These are phyloP conservation scores for Umbelopsis sp. DNA, from an alignment of 192 early-diverging fungal genomes.

Conservation along the genomic window DNA sequence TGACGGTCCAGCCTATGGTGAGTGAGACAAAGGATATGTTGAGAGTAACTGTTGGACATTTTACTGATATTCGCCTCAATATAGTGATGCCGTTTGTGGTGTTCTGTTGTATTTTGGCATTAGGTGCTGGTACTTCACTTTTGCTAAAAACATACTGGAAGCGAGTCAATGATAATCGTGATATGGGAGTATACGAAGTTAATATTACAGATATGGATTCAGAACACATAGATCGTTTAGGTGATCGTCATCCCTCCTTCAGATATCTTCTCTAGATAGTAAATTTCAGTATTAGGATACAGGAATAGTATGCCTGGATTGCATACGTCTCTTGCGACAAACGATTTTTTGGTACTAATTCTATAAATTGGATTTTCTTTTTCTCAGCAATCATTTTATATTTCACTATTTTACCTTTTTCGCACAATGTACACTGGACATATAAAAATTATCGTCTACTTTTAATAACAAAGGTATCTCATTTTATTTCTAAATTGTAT, in stretches of 20 bases:
- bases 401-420: not conserved
- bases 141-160: not conserved
- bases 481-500: too few relatives aligned
- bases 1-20: slow-evolving; percentile 26
- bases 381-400: too few relatives aligned
- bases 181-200: not conserved
- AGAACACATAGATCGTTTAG: not conserved
- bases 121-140: not conserved
- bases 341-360: too few relatives aligned
- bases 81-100: slow-evolving; percentile 5
- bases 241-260: slow-evolving; percentile 1
- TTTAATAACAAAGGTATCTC: too few relatives aligned
- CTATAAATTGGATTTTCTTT: too few relatives aligned
- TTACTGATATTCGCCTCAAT: not conserved
- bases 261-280: slow-evolving; percentile 1
- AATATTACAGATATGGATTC: not conserved
- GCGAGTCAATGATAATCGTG: not conserved
- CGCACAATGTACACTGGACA: too few relatives aligned
- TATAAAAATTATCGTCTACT: too few relatives aligned
- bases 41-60: too few relatives aligned
- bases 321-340: too few relatives aligned
- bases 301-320: not conserved
- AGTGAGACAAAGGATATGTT: not conserved
- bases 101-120: not conserved
- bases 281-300: not conserved